Percentiles rank a stretch among this genome's conserved stretches.
These are phyloP conservation scores for Eucommia ulmoides DNA, from an alignment of 257 asterid genomes.

Conservation along the genomic window DNA sequence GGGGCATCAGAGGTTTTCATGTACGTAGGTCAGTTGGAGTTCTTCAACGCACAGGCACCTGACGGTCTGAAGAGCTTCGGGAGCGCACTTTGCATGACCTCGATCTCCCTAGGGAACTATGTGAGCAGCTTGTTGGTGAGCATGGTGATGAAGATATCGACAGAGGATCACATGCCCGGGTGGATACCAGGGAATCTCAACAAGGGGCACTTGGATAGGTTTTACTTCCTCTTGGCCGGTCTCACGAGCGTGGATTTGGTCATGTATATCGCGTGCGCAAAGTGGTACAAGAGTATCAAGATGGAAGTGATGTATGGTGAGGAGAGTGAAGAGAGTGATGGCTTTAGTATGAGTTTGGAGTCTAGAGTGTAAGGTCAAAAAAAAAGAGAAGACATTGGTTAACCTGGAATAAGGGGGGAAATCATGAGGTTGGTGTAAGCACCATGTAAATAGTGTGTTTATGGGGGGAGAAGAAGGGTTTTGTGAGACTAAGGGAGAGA, in stretches of 20 bases:
- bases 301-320: conserved; percentile 27
- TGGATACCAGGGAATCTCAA: conserved; percentile 72
- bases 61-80: conserved; percentile 94
- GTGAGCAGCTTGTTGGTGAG: conserved; percentile 79
- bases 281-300: conserved; percentile 56
- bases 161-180: conserved; percentile 61
- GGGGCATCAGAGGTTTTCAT: conserved; percentile 94
- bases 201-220: conserved; percentile 70
- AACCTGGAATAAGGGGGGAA: too few species aligned
- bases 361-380: too few species aligned
- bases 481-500: too few species aligned
- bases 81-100: conserved; percentile 88
- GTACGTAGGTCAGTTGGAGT: conserved; percentile 90
- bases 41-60: conserved; percentile 82
- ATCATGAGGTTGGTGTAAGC: too few species aligned
- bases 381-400: too few species aligned
- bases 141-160: conserved; percentile 68
- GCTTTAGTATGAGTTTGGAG: conserved; percentile 24
- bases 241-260: conserved; percentile 54
- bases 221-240: conserved; percentile 66
- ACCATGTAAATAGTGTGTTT: too few species aligned
- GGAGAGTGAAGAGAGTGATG: conserved; percentile 13
- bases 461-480: too few species aligned
- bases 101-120: conserved; percentile 83
- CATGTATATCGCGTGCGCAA: conserved; percentile 48